Evolutionary conservation across 495 filamentous ascomycete species (phyloP).

Genomic region (Coniosporium apollinis): DNA sequence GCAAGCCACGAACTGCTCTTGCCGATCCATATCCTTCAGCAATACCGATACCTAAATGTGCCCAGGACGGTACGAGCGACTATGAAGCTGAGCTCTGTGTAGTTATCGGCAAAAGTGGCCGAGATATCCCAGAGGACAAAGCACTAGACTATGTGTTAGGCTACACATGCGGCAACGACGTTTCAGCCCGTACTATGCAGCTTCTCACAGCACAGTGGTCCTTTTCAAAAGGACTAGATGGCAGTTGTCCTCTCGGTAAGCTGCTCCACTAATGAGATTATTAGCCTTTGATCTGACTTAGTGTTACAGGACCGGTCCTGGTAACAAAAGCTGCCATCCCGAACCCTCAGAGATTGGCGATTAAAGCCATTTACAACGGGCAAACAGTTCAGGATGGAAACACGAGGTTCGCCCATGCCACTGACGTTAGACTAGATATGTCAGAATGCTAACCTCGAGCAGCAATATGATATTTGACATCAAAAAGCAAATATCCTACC

Average conservation of each 20-base stretch:
- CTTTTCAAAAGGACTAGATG: constrained; percentile 30
- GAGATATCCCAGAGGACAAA: constrained; percentile 25
- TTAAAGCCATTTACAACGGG: constrained; percentile 21
- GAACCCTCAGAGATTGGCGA: constrained; percentile 19
- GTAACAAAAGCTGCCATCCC: constrained; percentile 21
- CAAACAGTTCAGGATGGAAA: constrained; percentile 16
- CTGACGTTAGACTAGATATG: too few relatives aligned
- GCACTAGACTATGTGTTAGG: constrained; percentile 29
- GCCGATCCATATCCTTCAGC: constrained; percentile 28
- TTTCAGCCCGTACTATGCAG: constrained; percentile 25
- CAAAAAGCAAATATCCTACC: constrained; percentile 19
- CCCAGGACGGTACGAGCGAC: constrained; percentile 31
- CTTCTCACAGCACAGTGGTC: constrained; percentile 24
- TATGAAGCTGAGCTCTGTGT: constrained; percentile 31
- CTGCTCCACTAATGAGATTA: background rate
- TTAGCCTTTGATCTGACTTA: constrained; percentile 1
- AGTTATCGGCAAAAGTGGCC: constrained; percentile 25
- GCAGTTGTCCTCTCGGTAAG: constrained; percentile 22
- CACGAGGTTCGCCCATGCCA: constrained; percentile 16
- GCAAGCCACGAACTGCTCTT: constrained; percentile 30
- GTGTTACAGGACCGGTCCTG: constrained; percentile 22
- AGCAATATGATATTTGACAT: constrained; percentile 21
- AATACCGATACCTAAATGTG: constrained; percentile 28
- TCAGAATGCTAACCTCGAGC: background rate
- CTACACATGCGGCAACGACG: constrained; percentile 28